Conservation (phyloP, 2,329 filamentous ascomycete genomes). For the Xylariaceae sp. region DNA sequence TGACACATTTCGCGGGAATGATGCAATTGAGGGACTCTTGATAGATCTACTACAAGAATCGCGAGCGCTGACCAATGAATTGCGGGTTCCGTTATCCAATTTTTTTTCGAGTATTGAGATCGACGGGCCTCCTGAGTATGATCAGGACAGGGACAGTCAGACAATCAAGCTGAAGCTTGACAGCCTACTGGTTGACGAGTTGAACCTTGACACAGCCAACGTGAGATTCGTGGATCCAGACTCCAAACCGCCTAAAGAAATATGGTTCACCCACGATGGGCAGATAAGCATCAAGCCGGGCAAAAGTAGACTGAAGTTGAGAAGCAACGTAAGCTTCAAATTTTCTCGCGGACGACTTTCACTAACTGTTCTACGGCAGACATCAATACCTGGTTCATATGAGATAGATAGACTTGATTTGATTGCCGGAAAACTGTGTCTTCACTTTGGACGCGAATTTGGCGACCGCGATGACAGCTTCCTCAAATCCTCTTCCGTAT, state of each 20-base stretch:
- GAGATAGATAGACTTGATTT: conserved; percentile 70
- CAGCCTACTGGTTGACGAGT: conserved; percentile 67
- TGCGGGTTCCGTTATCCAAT: conserved; percentile 63
- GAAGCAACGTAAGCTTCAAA: conserved; percentile 39
- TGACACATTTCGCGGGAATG: conserved; percentile 32
- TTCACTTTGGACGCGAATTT: conserved; percentile 61
- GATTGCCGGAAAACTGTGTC: conserved; percentile 56
- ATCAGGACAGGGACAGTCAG: conserved; percentile 70
- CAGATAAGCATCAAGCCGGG: conserved; percentile 52
- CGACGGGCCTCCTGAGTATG: conserved; percentile 65
- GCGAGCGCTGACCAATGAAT: conserved; percentile 48
- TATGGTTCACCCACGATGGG: conserved; percentile 55
- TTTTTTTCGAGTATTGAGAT: conserved; percentile 72
- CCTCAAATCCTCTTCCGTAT: conserved; percentile 58
- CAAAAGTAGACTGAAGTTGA: conserved; percentile 41
- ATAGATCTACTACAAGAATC: conserved; percentile 45
- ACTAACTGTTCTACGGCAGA: conserved; percentile 41
- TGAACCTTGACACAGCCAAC: conserved; percentile 62
- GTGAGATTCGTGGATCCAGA: conserved; percentile 58
- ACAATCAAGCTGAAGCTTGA: conserved; percentile 63
- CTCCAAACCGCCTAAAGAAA: conserved; percentile 58
- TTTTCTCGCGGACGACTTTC: conserved; percentile 10
- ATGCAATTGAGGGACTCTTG: conserved; percentile 45
- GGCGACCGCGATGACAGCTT: conserved; percentile 47
- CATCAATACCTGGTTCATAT: conserved; percentile 68